phyloP scores from a whole-genome alignment of 495 filamentous ascomycete genomes.

The Aspergillus wentii region DNA sequence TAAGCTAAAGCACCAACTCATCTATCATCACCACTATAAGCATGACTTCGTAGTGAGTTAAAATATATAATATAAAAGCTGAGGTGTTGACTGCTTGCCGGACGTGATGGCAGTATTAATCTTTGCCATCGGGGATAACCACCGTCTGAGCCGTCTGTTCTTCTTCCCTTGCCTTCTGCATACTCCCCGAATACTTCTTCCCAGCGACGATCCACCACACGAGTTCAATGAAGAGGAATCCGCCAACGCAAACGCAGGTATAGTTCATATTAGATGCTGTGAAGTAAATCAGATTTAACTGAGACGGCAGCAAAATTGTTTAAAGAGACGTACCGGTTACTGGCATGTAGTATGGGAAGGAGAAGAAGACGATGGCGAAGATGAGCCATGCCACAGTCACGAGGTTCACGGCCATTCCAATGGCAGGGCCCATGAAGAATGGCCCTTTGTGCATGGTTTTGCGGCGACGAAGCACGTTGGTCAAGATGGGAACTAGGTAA shows the following conservation, averaged over 20 bases:
- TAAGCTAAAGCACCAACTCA: neutral
- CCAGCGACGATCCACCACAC: conserved; percentile 34
- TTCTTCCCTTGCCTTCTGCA: conserved; percentile 21
- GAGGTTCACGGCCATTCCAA: conserved; percentile 31
- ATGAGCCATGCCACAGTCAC: conserved; percentile 29
- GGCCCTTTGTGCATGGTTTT: conserved; percentile 30
- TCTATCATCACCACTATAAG: no score
- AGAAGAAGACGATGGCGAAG: conserved; percentile 60
- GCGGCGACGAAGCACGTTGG: conserved; percentile 27
- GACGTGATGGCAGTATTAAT: no score
- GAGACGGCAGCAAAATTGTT: neutral
- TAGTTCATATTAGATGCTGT: conserved; percentile 63
- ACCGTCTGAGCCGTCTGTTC: conserved; percentile 8
- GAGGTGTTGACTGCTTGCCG: no score
- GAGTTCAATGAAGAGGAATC: conserved; percentile 43
- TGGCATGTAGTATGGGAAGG: conserved; percentile 61
- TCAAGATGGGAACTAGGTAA: conserved; percentile 29
- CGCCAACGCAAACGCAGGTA: conserved; percentile 58
- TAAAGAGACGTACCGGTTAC: conserved; percentile 23
- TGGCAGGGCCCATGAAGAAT: conserved; percentile 21
- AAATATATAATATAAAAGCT: no score
- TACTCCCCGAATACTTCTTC: conserved; percentile 25
- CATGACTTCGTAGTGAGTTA: no score
- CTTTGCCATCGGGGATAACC: conserved; percentile 3
- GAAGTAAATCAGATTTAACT: neutral